These are phyloP conservation scores for Vaccinium corymbosum DNA, from an alignment of 148 eudicot species.

Conservation along the genomic window DNA sequence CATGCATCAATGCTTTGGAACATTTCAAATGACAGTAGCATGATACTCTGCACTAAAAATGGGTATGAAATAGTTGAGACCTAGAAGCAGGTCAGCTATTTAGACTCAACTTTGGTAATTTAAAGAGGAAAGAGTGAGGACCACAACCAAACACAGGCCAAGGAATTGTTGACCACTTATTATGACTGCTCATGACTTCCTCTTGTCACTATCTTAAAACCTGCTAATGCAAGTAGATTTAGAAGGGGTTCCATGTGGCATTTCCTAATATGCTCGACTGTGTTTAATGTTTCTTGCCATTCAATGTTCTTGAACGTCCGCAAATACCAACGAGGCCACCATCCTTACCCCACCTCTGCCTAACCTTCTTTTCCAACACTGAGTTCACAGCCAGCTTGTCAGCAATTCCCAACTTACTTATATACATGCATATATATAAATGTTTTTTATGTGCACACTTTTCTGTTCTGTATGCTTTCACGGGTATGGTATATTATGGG, in stretches of 20 bases:
- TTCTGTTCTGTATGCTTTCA: neutral
- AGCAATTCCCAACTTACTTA: neutral
- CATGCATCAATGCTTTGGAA: neutral
- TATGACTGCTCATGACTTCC: neutral
- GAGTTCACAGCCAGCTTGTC: neutral
- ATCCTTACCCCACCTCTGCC: neutral
- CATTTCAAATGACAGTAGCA: neutral
- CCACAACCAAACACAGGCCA: neutral
- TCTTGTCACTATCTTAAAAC: neutral
- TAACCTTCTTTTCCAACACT: neutral
- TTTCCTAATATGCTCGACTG: neutral
- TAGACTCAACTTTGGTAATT: neutral
- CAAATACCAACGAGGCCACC: neutral
- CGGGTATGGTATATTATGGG: neutral
- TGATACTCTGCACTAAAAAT: neutral
- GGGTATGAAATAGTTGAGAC: too few species aligned
- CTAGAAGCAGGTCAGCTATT: neutral
- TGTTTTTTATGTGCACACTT: too few species aligned
- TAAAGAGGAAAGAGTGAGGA: neutral
- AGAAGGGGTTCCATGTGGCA: neutral
- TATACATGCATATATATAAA: too few species aligned
- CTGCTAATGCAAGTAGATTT: neutral
- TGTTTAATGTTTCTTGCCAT: neutral
- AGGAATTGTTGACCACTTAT: neutral
- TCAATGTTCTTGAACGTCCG: neutral